Evolutionary conservation across 805 yeast species (phyloP).

Genomic region (Spathaspora boniae): DNA sequence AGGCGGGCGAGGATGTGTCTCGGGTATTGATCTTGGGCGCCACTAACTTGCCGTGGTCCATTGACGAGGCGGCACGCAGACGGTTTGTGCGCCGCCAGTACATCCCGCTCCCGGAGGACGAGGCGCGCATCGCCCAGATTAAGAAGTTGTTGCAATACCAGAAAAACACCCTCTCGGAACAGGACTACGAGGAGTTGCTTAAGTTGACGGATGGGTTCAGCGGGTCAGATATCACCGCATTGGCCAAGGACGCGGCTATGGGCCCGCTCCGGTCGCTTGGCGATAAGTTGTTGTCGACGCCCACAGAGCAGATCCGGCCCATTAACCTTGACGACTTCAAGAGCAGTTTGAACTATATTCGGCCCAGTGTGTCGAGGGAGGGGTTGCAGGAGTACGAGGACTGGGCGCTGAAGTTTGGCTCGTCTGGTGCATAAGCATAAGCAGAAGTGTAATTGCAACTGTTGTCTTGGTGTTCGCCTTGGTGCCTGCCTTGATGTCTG

Average conservation of each 20-base stretch:
- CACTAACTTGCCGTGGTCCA: constrained; percentile 94
- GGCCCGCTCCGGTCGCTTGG: constrained; percentile 91
- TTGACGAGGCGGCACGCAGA: constrained; percentile 94
- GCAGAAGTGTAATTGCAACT: neutral
- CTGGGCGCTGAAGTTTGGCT: constrained; percentile 86
- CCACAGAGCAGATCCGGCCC: constrained; percentile 76
- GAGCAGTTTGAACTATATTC: constrained; percentile 69
- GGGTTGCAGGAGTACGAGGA: constrained; percentile 78
- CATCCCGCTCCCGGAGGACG: constrained; percentile 88
- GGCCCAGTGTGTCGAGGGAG: constrained; percentile 85
- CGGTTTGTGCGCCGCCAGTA: constrained; percentile 89
- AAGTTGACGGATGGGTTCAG: constrained; percentile 73
- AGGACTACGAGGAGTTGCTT: constrained; percentile 59
- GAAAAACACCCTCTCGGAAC: constrained; percentile 61
- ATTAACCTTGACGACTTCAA: constrained; percentile 70
- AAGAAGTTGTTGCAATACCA: constrained; percentile 65
- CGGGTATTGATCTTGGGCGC: constrained; percentile 91
- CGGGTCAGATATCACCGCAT: constrained; percentile 90
- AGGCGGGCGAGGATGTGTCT: constrained; percentile 39
- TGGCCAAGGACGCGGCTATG: constrained; percentile 98
- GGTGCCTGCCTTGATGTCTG: too few relatives aligned
- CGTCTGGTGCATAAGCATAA: constrained; percentile 67
- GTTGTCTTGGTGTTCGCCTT: neutral
- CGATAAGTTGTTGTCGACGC: constrained; percentile 66
- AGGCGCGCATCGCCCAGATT: constrained; percentile 73